phyloP scores from a whole-genome alignment of 1,139 yeast species.

The Sugiyamaella xylanicola region DNA sequence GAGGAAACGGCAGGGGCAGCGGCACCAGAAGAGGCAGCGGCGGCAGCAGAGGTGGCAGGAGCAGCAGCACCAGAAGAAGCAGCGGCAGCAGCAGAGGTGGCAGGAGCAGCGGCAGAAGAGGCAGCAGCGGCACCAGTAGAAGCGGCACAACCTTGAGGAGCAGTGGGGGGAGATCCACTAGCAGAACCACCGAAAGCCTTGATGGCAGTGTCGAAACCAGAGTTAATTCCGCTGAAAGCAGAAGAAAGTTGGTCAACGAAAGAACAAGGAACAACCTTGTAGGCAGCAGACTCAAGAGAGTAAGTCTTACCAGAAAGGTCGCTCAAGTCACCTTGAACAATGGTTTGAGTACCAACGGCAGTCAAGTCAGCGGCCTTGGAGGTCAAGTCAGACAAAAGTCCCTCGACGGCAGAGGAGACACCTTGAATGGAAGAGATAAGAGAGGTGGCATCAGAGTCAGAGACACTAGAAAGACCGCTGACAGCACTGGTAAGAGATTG shows the following conservation, averaged over 20 bases:
- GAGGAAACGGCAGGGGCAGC: constrained; percentile 9
- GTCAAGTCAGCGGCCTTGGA: constrained; percentile 23
- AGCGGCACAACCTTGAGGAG: constrained; percentile 15
- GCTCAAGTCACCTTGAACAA: constrained; percentile 25
- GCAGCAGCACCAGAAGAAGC: constrained; percentile 17
- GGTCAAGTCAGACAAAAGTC: constrained; percentile 22
- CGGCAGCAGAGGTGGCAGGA: constrained; percentile 18
- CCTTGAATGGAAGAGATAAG: constrained; percentile 16
- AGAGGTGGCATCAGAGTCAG: constrained; percentile 14
- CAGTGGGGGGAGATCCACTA: constrained; percentile 20
- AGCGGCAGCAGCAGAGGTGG: constrained; percentile 24
- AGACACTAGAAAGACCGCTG: not conserved
- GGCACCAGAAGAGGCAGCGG: constrained; percentile 17
- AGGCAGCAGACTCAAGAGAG: constrained; percentile 23
- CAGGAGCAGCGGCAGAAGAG: constrained; percentile 18
- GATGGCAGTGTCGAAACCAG: constrained; percentile 19
- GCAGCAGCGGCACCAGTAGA: constrained; percentile 19
- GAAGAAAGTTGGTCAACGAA: constrained; percentile 1
- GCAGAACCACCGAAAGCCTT: constrained; percentile 23
- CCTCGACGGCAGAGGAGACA: constrained; percentile 21
- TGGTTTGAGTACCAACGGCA: constrained; percentile 24
- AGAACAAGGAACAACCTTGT: constrained; percentile 16
- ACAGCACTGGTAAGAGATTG: constrained; percentile 10
- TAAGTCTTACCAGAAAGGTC: constrained; percentile 21
- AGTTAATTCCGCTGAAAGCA: constrained; percentile 16